Conservation (phyloP, 2,329 filamentous ascomycete species). For the Ascochyta viciae-villosae region DNA sequence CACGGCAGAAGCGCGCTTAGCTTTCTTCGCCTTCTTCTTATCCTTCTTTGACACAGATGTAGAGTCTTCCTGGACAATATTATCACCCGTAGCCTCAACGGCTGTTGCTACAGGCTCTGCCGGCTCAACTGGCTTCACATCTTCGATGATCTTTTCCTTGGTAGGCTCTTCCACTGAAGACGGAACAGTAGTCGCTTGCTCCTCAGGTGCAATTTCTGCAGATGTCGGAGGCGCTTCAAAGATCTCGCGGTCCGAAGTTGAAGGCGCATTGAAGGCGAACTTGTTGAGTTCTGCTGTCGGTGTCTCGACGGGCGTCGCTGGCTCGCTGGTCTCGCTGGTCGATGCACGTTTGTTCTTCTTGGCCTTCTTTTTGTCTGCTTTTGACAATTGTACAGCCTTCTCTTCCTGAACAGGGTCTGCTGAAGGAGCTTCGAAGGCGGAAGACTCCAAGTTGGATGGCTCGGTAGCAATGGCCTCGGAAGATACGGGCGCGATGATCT, state of each 20-base stretch:
- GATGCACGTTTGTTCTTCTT: conserved; percentile 21
- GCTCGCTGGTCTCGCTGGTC: conserved; percentile 5
- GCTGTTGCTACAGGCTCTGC: not conserved
- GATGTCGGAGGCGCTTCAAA: not conserved
- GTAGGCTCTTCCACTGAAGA: not conserved
- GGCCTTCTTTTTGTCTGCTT: conserved; percentile 22
- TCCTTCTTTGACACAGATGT: conserved; percentile 29
- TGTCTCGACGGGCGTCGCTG: conserved; percentile 10
- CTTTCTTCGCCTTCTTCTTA: conserved; percentile 35
- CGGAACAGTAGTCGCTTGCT: not conserved
- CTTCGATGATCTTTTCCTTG: not conserved
- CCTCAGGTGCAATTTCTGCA: not conserved
- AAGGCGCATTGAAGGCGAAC: not conserved
- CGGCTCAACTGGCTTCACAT: not conserved
- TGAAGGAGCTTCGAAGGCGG: not conserved
- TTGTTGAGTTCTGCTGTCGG: conserved; percentile 9
- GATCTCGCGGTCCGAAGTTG: not conserved
- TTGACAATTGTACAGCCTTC: conserved; percentile 4
- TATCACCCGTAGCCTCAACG: not conserved
- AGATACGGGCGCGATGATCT: not conserved
- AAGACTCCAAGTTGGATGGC: not conserved
- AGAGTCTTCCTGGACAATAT: conserved; percentile 4
- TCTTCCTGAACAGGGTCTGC: not conserved
- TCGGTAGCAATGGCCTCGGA: not conserved
- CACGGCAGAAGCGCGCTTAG: conserved; percentile 18